A percentile compares a stretch with the other conserved stretches of the same genome.
These are phyloP conservation scores for Phragmites australis DNA, from an alignment of 176 grass and related monocot genomes.

Conservation along the genomic window DNA sequence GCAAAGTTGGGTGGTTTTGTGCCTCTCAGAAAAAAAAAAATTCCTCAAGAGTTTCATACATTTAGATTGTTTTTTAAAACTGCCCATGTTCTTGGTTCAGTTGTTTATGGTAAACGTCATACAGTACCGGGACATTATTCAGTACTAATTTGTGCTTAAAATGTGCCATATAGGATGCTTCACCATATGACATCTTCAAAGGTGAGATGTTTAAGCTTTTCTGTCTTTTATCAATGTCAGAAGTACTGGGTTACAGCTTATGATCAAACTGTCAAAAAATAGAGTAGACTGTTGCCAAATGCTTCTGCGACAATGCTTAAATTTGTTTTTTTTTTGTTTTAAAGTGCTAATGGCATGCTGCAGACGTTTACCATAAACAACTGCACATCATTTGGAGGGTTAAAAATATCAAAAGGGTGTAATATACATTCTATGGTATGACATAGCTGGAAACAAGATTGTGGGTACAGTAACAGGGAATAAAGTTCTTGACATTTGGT, in stretches of 20 bases:
- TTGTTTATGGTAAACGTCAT: neutral
- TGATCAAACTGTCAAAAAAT: neutral
- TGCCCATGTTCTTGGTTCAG: neutral
- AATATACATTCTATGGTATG: neutral
- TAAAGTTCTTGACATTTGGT: neutral
- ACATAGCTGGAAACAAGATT: neutral
- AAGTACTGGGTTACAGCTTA: neutral
- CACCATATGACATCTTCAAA: neutral
- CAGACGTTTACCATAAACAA: too few species aligned
- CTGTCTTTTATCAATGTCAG: neutral
- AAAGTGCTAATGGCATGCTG: neutral
- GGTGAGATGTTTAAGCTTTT: neutral
- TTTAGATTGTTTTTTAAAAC: neutral
- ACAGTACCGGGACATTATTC: neutral
- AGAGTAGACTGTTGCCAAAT: neutral
- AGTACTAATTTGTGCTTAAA: neutral
- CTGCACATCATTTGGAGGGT: neutral
- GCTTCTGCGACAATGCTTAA: neutral
- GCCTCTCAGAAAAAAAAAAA: neutral
- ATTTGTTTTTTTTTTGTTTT: neutral
- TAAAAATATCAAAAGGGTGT: neutral
- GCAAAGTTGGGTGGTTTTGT: neutral
- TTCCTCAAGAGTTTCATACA: neutral
- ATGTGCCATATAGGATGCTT: neutral
- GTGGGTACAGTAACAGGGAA: slow-evolving; percentile 5